Conservation (phyloP, 2,329 filamentous ascomycete species). For the Phyllachora maydis region DNA sequence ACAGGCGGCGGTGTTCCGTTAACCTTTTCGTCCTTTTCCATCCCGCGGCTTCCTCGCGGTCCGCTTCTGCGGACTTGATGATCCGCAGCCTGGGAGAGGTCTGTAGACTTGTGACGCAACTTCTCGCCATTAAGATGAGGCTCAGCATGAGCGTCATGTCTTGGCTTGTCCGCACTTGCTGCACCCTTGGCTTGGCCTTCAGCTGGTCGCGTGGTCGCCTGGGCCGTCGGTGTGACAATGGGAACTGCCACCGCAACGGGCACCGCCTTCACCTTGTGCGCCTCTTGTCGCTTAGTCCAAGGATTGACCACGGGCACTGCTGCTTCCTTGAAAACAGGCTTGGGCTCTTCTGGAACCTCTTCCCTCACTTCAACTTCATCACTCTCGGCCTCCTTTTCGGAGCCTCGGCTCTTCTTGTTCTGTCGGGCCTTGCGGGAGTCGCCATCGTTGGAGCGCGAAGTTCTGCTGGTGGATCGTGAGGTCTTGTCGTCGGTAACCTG, state of each 20-base stretch:
- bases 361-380: constrained; percentile 25
- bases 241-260: too few relatives aligned
- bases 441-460: constrained; percentile 47
- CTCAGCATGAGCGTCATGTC: too few relatives aligned
- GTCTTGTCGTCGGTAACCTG: constrained; percentile 12
- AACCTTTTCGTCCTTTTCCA: constrained; percentile 19
- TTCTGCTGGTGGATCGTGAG: constrained; percentile 39
- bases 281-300: constrained; percentile 65
- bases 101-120: constrained; percentile 18
- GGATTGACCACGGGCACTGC: constrained; percentile 69
- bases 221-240: too few relatives aligned
- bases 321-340: constrained; percentile 51
- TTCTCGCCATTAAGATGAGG: constrained; percentile 22
- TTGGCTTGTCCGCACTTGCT: too few relatives aligned
- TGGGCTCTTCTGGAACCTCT: constrained; percentile 32
- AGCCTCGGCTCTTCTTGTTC: constrained; percentile 37
- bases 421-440: constrained; percentile 42
- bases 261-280: constrained; percentile 35
- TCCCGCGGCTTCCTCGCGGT: constrained; percentile 21
- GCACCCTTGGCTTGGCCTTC: too few relatives aligned
- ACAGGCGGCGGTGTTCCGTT: constrained; percentile 34
- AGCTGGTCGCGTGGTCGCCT: too few relatives aligned
- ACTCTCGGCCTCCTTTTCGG: constrained; percentile 31
- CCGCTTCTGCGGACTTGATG: constrained; percentile 17
- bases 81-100: constrained; percentile 18